Evolutionary conservation across 2,329 filamentous ascomycete species (phyloP).

Genomic region (Xylaria arbuscula): DNA sequence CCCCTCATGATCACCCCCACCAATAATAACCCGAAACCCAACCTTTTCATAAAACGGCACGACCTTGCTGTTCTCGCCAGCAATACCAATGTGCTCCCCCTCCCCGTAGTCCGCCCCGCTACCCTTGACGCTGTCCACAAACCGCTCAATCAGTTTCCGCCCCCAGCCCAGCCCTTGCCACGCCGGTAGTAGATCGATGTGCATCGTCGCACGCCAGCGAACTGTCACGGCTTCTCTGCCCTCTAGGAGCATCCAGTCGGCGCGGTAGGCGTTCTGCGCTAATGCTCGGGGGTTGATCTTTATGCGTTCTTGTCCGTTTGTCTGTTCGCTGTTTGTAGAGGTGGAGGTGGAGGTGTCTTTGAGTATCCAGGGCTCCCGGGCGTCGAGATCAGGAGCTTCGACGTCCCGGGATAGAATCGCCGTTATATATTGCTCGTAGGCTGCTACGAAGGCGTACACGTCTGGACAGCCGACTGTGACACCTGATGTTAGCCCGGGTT

Average conservation of each 20-base stretch:
- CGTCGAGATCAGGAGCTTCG: constrained; percentile 44
- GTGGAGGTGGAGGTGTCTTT: background rate
- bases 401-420: constrained; percentile 51
- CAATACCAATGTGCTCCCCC: constrained; percentile 59
- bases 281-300: constrained; percentile 52
- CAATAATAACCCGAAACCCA: constrained; percentile 56
- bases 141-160: constrained; percentile 53
- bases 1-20: constrained; percentile 48
- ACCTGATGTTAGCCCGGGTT: constrained; percentile 2
- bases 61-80: constrained; percentile 60
- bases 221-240: constrained; percentile 52
- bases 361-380: constrained; percentile 49
- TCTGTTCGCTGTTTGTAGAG: background rate
- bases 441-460: constrained; percentile 53
- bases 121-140: constrained; percentile 54
- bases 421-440: constrained; percentile 54
- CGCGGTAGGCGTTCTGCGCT: constrained; percentile 56
- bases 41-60: constrained; percentile 61
- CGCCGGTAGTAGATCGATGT: constrained; percentile 59
- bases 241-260: constrained; percentile 54
- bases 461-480: constrained; percentile 49
- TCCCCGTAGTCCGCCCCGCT: constrained; percentile 47
- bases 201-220: constrained; percentile 59
- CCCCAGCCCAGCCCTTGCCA: constrained; percentile 60
- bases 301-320: background rate